These are phyloP conservation scores for Candida chauliodis DNA, from an alignment of 805 yeast genomes.

Conservation along the genomic window DNA sequence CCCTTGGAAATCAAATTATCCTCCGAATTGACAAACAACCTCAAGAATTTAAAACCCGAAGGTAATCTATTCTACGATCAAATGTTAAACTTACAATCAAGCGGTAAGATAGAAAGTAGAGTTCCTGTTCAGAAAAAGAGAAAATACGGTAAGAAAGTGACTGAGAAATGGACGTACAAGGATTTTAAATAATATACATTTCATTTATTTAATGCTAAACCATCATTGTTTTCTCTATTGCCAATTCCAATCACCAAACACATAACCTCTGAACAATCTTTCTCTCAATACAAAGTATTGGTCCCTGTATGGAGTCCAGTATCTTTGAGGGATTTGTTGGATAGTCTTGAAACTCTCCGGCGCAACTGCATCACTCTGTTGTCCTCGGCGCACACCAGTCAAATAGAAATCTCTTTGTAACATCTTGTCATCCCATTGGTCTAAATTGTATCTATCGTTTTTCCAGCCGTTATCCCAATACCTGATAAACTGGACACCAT, in stretches of 20 bases:
- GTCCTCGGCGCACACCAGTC: slow-evolving; percentile 73
- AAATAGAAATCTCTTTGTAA: slow-evolving; percentile 74
- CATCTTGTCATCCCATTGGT: slow-evolving; percentile 42
- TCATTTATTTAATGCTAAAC: neutral
- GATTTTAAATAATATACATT: slow-evolving; percentile 58
- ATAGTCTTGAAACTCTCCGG: slow-evolving; percentile 73
- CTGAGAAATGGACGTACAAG: slow-evolving; percentile 92
- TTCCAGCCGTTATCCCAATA: slow-evolving; percentile 51
- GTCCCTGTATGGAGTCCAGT: slow-evolving; percentile 46
- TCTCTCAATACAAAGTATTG: slow-evolving; percentile 45
- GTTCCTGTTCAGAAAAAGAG: slow-evolving; percentile 62
- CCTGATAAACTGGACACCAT: slow-evolving; percentile 42
- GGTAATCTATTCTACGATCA: slow-evolving; percentile 83
- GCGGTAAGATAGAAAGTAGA: slow-evolving; percentile 86
- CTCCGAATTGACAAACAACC: slow-evolving; percentile 81
- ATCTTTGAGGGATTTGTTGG: slow-evolving; percentile 28
- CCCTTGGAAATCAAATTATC: slow-evolving; percentile 77
- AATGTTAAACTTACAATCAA: slow-evolving; percentile 74
- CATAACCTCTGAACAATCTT: slow-evolving; percentile 45
- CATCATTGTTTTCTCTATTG: neutral
- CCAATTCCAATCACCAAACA: slow-evolving; percentile 43
- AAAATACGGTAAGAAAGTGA: slow-evolving; percentile 67
- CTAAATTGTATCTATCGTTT: slow-evolving; percentile 42
- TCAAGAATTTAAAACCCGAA: slow-evolving; percentile 84
- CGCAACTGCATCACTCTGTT: slow-evolving; percentile 61